Evolutionary conservation across 148 eudicot genomes (phyloP), one percentile per base, ranked within the genome.

Genomic region (Vaccinium darrowii): DNA sequence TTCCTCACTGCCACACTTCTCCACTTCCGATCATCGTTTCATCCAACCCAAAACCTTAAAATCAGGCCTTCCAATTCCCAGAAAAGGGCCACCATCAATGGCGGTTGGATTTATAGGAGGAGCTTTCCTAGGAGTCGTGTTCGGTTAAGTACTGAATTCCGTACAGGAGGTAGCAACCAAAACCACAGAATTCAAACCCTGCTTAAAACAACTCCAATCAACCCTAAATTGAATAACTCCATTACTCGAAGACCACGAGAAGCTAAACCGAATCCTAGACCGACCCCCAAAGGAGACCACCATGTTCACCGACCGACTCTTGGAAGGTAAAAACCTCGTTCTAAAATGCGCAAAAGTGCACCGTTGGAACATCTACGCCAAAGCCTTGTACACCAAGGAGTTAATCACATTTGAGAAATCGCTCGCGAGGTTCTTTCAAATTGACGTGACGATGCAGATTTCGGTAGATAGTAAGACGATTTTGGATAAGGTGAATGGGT

Each of bases 321-420:
- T 14, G 18, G 7, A 79, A 65, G 91, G 83, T 10, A 54, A 18
- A 51, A 2, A 75, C n/a, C 79, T 87, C 1, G 86, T 87, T 36
- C 53, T 1, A 15, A 87, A 86, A 57, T 89, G 91, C 80, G 43
- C 30, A 3, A 82, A 74, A 13, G 79, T 87, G 63, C 82, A 58
- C 19, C 23, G 79, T 39, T 87, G 88, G 87, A 78, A 87, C 51
- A 30, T 19, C 3, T 53, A n/a, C n/a, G n/a, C n/a, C n/a, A n/a
- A n/a, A n/a, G n/a, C n/a, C n/a, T n/a, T n/a, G n/a, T n/a, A 58
- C 74, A 47, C n/a, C 33, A 81, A 23, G 8, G 87, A 77, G 82
- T 56, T 89, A 7, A 18, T 12, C 57, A 62, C 19, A 4, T 87
- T 84, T 30, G 87, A 89, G 15, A 7, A 33, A 0, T 78, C 67